Evolutionary conservation across 2,329 filamentous ascomycete species (phyloP), one percentile per base, ranked within the genome.

Genomic region (Talaromyces amestolkiae): DNA sequence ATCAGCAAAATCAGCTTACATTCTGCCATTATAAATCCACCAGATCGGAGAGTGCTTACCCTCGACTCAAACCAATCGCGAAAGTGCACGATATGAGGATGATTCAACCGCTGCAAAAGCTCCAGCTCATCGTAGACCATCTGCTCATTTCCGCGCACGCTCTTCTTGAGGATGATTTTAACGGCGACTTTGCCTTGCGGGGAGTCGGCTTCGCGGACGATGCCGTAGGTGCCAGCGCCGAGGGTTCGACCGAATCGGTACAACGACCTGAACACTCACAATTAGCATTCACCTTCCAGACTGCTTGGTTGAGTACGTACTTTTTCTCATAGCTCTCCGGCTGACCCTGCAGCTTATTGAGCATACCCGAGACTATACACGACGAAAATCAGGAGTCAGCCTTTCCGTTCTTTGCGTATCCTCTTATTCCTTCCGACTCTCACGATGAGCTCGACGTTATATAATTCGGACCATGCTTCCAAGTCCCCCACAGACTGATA

Each of bases 141-240:
- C 78, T 90, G 88, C 83, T 99, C 95, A 74, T 98, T 98, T 70
- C 93, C 94, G 78, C 93, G 96, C 77, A 99, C 94, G 80, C 97
- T 98, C 84, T 97, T 97, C 87, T 99, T 99, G 75, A 98, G 84
- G 79, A 99, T 99, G 78, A 99, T 98, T 85, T 99, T 99, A 80
- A 99, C 87, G 47, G 95, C 95, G 67, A 96, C 93, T 84, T 97
- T 91, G 77, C 92, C 92, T 22, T 86, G 85, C 49, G 90, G 87
- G 71, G 91, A 87, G 68, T 97, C 93, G 67, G 95, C 95, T 81
- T 99, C 95, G 73, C 95, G 89, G 74, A 99, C 95, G 74, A 99
- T 96, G 75, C 95, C 95, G 84, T 99, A 99, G 73, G 95, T 99
- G 72, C 95, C 95, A 68, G 95, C 95, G 75, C 95, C 95, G 66